Conservation (phyloP, 2,329 filamentous ascomycete genomes). For the Herpotrichia juniperi region DNA sequence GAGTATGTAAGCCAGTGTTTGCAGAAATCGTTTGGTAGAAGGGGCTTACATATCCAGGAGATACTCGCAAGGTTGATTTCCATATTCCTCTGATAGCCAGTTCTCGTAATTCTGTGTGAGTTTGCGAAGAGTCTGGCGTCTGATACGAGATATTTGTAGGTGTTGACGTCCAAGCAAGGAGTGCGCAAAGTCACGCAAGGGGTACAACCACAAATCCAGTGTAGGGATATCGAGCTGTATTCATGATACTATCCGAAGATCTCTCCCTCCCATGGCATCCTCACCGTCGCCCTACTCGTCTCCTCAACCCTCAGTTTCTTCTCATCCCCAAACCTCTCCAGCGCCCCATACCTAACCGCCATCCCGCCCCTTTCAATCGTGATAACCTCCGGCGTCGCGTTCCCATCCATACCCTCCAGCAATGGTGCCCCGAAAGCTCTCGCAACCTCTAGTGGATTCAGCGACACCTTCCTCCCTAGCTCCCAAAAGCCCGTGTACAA, state of each 20-base stretch:
- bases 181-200: too few species aligned
- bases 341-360: slow-evolving; percentile 25
- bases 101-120: too few species aligned
- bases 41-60: too few species aligned
- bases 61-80: too few species aligned
- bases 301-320: slow-evolving; percentile 31
- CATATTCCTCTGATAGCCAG: too few species aligned
- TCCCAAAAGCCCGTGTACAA: slow-evolving; percentile 36
- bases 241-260: slow-evolving; percentile 22
- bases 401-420: slow-evolving; percentile 31
- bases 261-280: slow-evolving; percentile 27
- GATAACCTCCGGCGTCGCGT: slow-evolving; percentile 22
- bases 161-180: too few species aligned
- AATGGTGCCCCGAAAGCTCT: slow-evolving; percentile 39
- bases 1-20: too few species aligned
- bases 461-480: slow-evolving; percentile 30
- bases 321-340: slow-evolving; percentile 26
- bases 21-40: too few species aligned
- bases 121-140: too few species aligned
- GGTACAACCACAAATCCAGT: too few species aligned
- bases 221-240: too few species aligned
- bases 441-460: slow-evolving; percentile 41
- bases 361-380: slow-evolving; percentile 24
- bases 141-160: too few species aligned
- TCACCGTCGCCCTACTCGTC: slow-evolving; percentile 15